These are phyloP conservation scores for Pyrus bretschneideri DNA, from an alignment of 306 rosid species.

Conservation along the genomic window DNA sequence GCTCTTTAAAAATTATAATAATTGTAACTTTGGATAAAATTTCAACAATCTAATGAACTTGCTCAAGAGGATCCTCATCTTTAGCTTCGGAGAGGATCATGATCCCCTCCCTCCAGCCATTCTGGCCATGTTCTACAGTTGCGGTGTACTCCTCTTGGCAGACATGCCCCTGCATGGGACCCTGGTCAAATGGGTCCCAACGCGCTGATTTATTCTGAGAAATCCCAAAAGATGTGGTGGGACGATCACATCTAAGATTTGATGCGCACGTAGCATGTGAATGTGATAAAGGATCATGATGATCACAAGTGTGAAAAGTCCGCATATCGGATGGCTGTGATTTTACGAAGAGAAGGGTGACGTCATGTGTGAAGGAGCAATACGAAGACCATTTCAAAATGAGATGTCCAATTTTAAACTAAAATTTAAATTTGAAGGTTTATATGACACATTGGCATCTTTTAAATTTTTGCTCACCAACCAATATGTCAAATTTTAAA, in stretches of 20 bases:
- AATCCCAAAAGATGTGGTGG: slow-evolving; percentile 2
- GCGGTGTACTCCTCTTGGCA: slow-evolving; percentile 14
- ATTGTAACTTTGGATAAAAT: too few species aligned
- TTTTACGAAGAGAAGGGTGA: neutral
- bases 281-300: neutral
- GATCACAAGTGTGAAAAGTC: neutral
- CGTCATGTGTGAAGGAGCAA: neutral
- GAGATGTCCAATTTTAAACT: too few species aligned
- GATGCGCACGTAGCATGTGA: neutral
- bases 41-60: too few species aligned
- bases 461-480: too few species aligned
- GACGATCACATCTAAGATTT: neutral
- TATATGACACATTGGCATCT: too few species aligned
- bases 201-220: neutral
- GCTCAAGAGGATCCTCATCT: too few species aligned
- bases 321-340: neutral
- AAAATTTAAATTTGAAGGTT: too few species aligned
- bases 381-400: neutral
- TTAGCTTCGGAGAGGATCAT: too few species aligned
- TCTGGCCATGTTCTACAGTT: neutral
- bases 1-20: too few species aligned
- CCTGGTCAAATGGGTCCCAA: slow-evolving; percentile 2
- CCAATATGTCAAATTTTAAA: too few species aligned
- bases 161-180: slow-evolving; percentile 1
- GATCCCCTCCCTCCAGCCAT: neutral